Base-by-base conservation (phyloP, 2,329 filamentous ascomycete genomes). In the Penicillium aurantiogriseum region DNA sequence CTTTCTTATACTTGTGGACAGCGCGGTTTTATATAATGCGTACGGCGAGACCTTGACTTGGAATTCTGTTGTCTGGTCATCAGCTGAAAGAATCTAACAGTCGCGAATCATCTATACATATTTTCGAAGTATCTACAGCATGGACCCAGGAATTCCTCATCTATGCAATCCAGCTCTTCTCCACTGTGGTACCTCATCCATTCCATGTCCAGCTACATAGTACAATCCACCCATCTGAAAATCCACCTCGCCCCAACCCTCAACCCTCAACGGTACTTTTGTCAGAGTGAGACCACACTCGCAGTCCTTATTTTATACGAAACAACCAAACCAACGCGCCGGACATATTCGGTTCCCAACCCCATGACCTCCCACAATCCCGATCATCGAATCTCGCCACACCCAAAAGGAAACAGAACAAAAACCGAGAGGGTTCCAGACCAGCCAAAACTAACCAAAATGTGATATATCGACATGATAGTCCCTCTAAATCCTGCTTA, bases 391-490 rank as follows among this genome's bases (percentile, higher is more conserved):
- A 25, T 46, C 29, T 48, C 19, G 33, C 25, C 25, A 42, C 38
- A 13, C 11, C 31, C 33, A 40, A 27, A 39, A 17, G 5, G 27
- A 43, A 15, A 33, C 4, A 25, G 7, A 10, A 1, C 10, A 19
- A 54, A 48, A 33, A 38, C n/a, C 10, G 46, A 38, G 3, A 36
- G 21, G 8, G 45, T 27, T 44, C 52, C 45, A 43, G 52, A 38
- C 52, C 38, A n/a, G 44, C 5, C 4, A 40, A 40, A 27, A 10
- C 21, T 0, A 11, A 21, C 19, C 7, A 8, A 29, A 55, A 56
- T 56, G 46, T 56, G 53, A 51, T 27, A 21, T 44, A 42, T 55
- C 45, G 15, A 51, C 11, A 21, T 51, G 53, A 54, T 43, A 43
- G 38, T 43, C 35, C 27, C n/a, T 25, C 15, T 13, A 23, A 39